Evolutionary conservation across 352 stramenopile species (phyloP).

Genomic region (Phytophthora citricola): DNA sequence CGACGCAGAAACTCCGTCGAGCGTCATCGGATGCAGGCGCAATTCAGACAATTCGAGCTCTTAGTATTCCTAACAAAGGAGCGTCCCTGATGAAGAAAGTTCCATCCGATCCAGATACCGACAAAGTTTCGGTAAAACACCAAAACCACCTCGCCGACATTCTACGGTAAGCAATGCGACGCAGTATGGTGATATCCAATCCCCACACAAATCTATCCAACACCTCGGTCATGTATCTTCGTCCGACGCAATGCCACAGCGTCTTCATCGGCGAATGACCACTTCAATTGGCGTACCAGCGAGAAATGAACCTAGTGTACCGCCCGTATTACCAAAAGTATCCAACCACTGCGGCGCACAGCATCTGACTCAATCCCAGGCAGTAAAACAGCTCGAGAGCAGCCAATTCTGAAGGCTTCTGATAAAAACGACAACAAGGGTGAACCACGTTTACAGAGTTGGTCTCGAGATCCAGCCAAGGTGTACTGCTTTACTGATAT

Average conservation of each 20-base stretch:
- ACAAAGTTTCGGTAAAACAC: background rate
- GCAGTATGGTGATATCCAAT: background rate
- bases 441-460: conserved; percentile 11
- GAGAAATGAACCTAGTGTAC: background rate
- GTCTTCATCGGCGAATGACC: conserved; percentile 4
- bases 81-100: too few relatives aligned
- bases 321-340: background rate
- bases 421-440: background rate
- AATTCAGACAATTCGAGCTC: background rate
- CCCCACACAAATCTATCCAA: background rate
- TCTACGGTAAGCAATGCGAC: background rate
- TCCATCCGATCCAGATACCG: conserved; percentile 1
- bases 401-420: background rate
- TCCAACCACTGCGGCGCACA: conserved; percentile 16
- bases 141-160: background rate
- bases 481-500: conserved; percentile 26
- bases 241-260: background rate
- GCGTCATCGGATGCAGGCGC: conserved; percentile 5
- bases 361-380: conserved; percentile 23
- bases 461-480: conserved; percentile 25
- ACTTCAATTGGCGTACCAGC: background rate
- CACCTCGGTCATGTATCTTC: conserved; percentile 5
- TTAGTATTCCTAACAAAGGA: too few relatives aligned
- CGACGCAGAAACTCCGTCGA: background rate
- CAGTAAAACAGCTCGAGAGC: conserved; percentile 4